phyloP scores from a whole-genome alignment of 108 stramenopile genomes.

The Cyclotella atomus region DNA sequence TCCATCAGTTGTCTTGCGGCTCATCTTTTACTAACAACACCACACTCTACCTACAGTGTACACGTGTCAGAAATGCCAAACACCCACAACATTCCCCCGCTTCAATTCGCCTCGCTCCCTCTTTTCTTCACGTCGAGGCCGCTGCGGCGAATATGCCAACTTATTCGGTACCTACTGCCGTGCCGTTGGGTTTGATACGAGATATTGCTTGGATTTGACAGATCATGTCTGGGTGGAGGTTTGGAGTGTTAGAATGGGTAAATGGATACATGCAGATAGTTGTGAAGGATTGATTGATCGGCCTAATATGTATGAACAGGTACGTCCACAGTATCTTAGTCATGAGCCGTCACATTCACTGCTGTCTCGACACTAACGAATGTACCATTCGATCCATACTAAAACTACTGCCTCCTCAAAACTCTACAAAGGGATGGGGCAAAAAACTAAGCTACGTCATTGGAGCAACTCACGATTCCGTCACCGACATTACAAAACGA shows the following conservation, averaged over 20 bases:
- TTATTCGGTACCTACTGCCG: slow-evolving; percentile 90
- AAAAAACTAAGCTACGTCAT: slow-evolving; percentile 88
- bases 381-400: too few species aligned
- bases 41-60: slow-evolving; percentile 73
- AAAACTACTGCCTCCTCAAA: slow-evolving; percentile 43
- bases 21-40: too few species aligned
- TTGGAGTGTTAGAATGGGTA: slow-evolving; percentile 51
- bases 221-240: slow-evolving; percentile 99
- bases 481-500: slow-evolving; percentile 91
- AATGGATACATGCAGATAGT: slow-evolving; percentile 92
- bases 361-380: too few species aligned
- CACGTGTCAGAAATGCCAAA: slow-evolving; percentile 71
- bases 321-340: background rate
- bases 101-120: slow-evolving; percentile 88
- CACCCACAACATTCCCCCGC: slow-evolving; percentile 89
- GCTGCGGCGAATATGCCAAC: slow-evolving; percentile 99
- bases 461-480: slow-evolving; percentile 69
- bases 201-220: slow-evolving; percentile 93
- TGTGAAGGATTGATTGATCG: slow-evolving; percentile 94
- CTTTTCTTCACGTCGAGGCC: slow-evolving; percentile 77
- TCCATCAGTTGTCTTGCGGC: background rate
- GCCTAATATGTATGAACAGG: slow-evolving; percentile 95
- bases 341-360: slow-evolving; percentile 70
- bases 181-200: slow-evolving; percentile 90
- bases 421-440: slow-evolving; percentile 84